These are phyloP conservation scores for Amylostereum chailletii DNA, from an alignment of 1,284 basidiomycete genomes.

Conservation along the genomic window DNA sequence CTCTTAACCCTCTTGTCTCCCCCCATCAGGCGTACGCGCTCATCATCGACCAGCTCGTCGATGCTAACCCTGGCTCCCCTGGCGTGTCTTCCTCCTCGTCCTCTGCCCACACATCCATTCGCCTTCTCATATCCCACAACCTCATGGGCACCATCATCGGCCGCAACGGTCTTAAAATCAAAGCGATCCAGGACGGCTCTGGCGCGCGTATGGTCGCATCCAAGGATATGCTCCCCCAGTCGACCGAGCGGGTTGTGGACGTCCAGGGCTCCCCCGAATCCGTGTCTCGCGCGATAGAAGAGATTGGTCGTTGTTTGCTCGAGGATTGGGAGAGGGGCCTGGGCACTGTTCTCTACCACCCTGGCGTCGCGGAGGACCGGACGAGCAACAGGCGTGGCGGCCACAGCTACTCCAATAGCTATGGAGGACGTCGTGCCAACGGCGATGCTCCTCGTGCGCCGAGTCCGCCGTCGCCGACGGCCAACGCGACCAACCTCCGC, in stretches of 20 bases:
- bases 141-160: conserved; percentile 99
- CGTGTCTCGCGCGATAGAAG: conserved; percentile 86
- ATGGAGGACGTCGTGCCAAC: conserved; percentile 49
- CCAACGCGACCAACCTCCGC: conserved; percentile 70
- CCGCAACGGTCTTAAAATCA: conserved; percentile 95
- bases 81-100: conserved; percentile 53
- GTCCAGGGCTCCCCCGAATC: conserved; percentile 89
- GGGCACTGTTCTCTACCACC: conserved; percentile 94
- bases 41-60: conserved; percentile 89
- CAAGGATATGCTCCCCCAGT: conserved; percentile 98
- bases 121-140: conserved; percentile 96
- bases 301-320: conserved; percentile 91
- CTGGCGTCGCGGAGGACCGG: conserved; percentile 75
- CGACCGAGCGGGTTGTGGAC: conserved; percentile 96
- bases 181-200: conserved; percentile 96
- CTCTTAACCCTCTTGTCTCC: conserved; percentile 9
- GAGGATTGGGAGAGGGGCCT: conserved; percentile 95
- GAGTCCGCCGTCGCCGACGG: conserved; percentile 41
- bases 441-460: conserved; percentile 53
- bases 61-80: conserved; percentile 62
- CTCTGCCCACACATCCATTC: conserved; percentile 79
- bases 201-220: conserved; percentile 97
- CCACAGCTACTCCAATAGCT: conserved; percentile 35
- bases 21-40: conserved; percentile 79
- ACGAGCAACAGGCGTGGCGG: conserved; percentile 39